Base-by-base conservation (phyloP, 495 filamentous ascomycete species). In the Pyrenopolyporus hunteri region DNA sequence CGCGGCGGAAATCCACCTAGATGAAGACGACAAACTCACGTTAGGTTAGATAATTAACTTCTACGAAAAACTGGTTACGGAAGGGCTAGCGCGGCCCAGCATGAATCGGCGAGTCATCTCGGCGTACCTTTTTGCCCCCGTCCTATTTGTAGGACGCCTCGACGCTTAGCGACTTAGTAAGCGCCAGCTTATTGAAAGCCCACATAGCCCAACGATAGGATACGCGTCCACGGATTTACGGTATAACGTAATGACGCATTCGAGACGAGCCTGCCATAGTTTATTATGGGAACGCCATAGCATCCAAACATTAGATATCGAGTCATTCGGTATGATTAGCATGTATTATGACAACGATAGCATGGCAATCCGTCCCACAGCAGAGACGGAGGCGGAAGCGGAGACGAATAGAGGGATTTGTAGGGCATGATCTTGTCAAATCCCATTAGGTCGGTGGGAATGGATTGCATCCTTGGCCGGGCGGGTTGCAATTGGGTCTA, bases 1-100 rank as follows among this genome's bases (percentile, higher is more conserved):
- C 49, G 78, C 78, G 4, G 70, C 76, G 6, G 78, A 81, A 63
- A 81, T 81, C 11, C 77, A 76, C 39, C 57, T 81, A 6, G 74
- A 71, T 26, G 75, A 74, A 23, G 68, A 69, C 11, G 65, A 73
- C 40, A 69, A 69, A 40, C 42, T 65, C 39, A 67, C 66, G 51
- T 31, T 68, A 17, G 52, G 46, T 26, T 66, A 70, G 57, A 17
- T 23, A 22, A 23, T 25, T 14, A 33, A n/a, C 31, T 11, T 3
- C 11, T 32, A 13, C 11, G 7, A 2, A 2, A 43, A 36, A 14
- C 35, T 13, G 36, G 36, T 17, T 9, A 14, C 11, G 9, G 17
- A 11, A 16, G 22, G n/a, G 36, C 40, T 22, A 20, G 13, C 13
- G n/a, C 28, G 5, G n/a, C 33, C 22, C 6, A 9, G 13, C 20